Percentiles rank a stretch among this genome's conserved stretches.
Evolutionary conservation across 345 rosid species (phyloP).

Genomic region (Citrus australasica): DNA sequence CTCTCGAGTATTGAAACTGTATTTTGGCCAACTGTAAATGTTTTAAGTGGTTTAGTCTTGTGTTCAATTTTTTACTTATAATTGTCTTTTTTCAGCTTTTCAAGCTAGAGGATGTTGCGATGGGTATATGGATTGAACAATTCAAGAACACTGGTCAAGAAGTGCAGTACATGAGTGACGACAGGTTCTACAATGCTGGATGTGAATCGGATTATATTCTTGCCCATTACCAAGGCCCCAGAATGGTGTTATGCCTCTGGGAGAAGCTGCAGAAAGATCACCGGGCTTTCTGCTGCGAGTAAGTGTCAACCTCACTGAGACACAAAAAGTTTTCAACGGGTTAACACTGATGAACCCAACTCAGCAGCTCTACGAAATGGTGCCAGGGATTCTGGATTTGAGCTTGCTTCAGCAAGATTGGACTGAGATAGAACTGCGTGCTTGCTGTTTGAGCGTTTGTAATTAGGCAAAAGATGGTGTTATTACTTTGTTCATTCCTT

Average conservation of each 20-base stretch:
- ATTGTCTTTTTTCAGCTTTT: constrained; percentile 49
- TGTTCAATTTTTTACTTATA: background rate
- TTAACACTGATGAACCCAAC: background rate
- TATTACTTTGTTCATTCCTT: background rate
- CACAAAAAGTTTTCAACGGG: background rate
- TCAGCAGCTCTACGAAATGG: background rate
- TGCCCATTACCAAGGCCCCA: constrained; percentile 88
- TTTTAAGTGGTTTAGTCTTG: background rate
- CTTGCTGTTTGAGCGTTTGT: background rate
- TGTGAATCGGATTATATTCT: constrained; percentile 68
- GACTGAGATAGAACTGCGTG: background rate
- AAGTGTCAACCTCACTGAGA: constrained; percentile 7
- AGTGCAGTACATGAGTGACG: constrained; percentile 64
- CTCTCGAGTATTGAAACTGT: background rate
- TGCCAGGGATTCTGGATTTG: background rate
- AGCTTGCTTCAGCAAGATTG: background rate
- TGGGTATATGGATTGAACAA: constrained; percentile 91
- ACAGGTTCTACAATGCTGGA: constrained; percentile 70
- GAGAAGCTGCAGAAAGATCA: constrained; percentile 77
- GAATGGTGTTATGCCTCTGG: constrained; percentile 82
- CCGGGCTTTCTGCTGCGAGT: constrained; percentile 69
- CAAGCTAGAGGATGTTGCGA: constrained; percentile 89
- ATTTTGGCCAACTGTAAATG: background rate
- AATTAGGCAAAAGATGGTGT: background rate
- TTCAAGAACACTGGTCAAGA: constrained; percentile 47